Evolutionary conservation across 176 grass and related monocot genomes (phyloP).

Genomic region (Luzula sylvatica): DNA sequence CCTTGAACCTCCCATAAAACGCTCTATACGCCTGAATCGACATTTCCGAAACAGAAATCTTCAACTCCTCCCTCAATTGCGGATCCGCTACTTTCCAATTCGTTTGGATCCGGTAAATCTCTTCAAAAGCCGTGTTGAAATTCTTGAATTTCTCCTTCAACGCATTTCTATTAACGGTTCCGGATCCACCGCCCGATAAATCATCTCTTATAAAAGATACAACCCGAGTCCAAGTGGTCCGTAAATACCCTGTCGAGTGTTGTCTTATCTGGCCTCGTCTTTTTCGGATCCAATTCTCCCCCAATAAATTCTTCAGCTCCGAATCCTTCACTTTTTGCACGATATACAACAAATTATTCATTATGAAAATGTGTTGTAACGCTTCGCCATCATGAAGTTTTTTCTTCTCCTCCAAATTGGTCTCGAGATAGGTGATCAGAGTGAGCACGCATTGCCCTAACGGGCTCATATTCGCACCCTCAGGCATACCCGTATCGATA

Average conservation of each 20-base stretch:
- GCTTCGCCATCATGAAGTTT: constrained; percentile 76
- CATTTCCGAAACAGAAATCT: constrained; percentile 69
- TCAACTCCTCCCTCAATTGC: constrained; percentile 77
- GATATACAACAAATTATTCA: constrained; percentile 91
- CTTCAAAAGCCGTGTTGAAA: constrained; percentile 80
- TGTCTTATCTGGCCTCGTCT: constrained; percentile 68
- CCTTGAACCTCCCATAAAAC: constrained; percentile 64
- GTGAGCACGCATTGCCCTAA: constrained; percentile 48
- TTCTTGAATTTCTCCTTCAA: constrained; percentile 94
- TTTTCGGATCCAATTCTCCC: constrained; percentile 86
- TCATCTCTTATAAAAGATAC: constrained; percentile 80
- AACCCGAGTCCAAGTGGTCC: constrained; percentile 69
- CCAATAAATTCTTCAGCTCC: constrained; percentile 64
- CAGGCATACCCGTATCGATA: constrained; percentile 21
- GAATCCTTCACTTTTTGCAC: constrained; percentile 90
- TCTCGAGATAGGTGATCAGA: constrained; percentile 58
- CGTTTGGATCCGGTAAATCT: constrained; percentile 67
- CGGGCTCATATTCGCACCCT: constrained; percentile 40
- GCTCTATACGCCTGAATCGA: constrained; percentile 71
- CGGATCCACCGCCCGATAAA: constrained; percentile 39
- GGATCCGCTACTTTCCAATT: constrained; percentile 73
- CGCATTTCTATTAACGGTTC: constrained; percentile 41
- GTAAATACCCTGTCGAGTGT: constrained; percentile 68
- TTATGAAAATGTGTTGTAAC: constrained; percentile 82
- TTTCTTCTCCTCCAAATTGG: constrained; percentile 68